These are phyloP conservation scores for Actinomucor elegans DNA, from an alignment of 371 early-diverging fungal species.

Conservation along the genomic window DNA sequence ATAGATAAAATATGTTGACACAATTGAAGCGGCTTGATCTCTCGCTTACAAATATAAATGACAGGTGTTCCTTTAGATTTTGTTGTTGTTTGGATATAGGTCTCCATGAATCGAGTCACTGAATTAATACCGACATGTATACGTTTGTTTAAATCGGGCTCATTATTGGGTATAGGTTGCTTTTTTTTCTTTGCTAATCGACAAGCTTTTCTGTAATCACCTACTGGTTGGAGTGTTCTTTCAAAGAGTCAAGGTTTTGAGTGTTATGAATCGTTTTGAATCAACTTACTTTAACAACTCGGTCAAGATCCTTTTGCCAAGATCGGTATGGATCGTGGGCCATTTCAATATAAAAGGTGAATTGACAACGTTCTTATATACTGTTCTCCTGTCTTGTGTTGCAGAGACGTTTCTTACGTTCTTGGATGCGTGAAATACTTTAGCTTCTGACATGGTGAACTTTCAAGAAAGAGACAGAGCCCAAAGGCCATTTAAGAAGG, in stretches of 20 bases:
- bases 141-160: conserved; percentile 26
- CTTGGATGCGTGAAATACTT: neutral
- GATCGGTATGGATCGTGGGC: conserved; percentile 27
- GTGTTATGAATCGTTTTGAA: neutral
- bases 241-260: neutral
- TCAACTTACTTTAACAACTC: conserved; percentile 24
- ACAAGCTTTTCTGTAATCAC: conserved; percentile 12
- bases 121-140: conserved; percentile 31
- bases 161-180: neutral
- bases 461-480: neutral
- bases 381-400: conserved; percentile 18
- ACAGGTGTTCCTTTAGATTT: neutral
- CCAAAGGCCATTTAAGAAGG: no score
- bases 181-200: conserved; percentile 11
- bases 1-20: conserved; percentile 36
- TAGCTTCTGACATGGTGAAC: neutral
- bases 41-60: conserved; percentile 41
- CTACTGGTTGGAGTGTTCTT: conserved; percentile 29
- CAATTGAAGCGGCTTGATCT: conserved; percentile 33
- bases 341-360: conserved; percentile 40
- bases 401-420: conserved; percentile 17
- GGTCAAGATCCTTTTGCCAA: conserved; percentile 17
- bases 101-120: conserved; percentile 30
- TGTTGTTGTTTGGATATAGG: conserved; percentile 6
- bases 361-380: conserved; percentile 32